Conservation (phyloP, 768 basidiomycete species). For the Suillus bovinus region DNA sequence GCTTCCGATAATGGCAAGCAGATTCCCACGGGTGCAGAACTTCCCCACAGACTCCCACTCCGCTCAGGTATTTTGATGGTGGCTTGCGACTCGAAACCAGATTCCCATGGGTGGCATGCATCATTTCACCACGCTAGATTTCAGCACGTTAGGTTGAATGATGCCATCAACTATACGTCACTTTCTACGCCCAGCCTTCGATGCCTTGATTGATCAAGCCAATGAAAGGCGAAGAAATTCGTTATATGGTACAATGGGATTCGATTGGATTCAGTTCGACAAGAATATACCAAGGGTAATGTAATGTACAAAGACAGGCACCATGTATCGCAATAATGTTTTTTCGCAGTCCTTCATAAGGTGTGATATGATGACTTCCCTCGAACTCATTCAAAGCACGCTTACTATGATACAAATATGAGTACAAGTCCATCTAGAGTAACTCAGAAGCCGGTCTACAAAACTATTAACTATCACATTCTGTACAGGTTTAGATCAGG, state of each 20-base stretch:
- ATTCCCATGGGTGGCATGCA: too few species aligned
- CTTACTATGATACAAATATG: background rate
- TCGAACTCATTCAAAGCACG: too few species aligned
- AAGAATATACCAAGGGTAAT: background rate
- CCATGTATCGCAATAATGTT: background rate
- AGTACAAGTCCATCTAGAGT: background rate
- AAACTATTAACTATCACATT: background rate
- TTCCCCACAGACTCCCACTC: too few species aligned
- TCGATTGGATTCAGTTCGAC: background rate
- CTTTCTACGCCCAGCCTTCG: background rate
- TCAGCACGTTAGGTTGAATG: background rate
- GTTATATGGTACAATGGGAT: background rate
- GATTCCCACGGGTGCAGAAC: too few species aligned
- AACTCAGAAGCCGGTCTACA: background rate
- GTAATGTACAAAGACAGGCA: background rate
- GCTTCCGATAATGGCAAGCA: too few species aligned
- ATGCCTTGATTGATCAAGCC: background rate
- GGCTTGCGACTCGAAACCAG: too few species aligned
- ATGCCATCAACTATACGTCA: background rate
- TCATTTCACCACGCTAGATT: too few species aligned
- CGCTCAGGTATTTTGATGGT: too few species aligned
- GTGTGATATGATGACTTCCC: background rate
- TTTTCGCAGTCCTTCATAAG: background rate
- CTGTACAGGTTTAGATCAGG: background rate
- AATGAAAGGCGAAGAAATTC: background rate